These are phyloP conservation scores for Nepenthes alata DNA, from an alignment of 179 eudicot species.

Conservation along the genomic window DNA sequence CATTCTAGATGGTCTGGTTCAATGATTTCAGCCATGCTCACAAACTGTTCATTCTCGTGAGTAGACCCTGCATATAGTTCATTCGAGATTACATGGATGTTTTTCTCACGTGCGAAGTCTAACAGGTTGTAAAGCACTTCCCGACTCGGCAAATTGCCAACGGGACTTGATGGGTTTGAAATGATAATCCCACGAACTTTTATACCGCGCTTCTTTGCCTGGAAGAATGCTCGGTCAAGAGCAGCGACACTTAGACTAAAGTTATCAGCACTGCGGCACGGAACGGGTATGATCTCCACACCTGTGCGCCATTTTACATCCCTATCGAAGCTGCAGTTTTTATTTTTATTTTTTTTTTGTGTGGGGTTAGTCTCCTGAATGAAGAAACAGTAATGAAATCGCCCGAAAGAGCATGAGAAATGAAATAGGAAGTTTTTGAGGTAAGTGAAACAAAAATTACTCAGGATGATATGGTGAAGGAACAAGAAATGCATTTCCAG, in stretches of 20 bases:
- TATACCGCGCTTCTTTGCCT: conserved; percentile 73
- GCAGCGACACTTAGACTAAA: conserved; percentile 43
- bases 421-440: not conserved
- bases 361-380: conserved; percentile 4
- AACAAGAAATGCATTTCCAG: conserved; percentile 86
- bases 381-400: conserved; percentile 6
- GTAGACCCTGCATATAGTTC: conserved; percentile 51
- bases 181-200: conserved; percentile 67
- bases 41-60: conserved; percentile 39
- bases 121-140: conserved; percentile 56
- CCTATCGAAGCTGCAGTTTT: conserved; percentile 53
- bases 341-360: not conserved
- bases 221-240: conserved; percentile 70
- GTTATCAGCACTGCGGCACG: conserved; percentile 80
- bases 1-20: conserved; percentile 52
- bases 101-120: conserved; percentile 81
- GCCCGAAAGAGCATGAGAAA: conserved; percentile 6
- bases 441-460: conserved; percentile 24
- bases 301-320: conserved; percentile 83
- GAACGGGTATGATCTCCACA: conserved; percentile 76
- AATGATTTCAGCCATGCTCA: conserved; percentile 61
- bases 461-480: conserved; percentile 84
- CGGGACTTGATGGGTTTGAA: conserved; percentile 74
- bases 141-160: conserved; percentile 42
- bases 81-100: conserved; percentile 67